Evolutionary conservation across 495 filamentous ascomycete species (phyloP), one percentile per base, ranked within the genome.

Genomic region (Apodospora peruviana): DNA sequence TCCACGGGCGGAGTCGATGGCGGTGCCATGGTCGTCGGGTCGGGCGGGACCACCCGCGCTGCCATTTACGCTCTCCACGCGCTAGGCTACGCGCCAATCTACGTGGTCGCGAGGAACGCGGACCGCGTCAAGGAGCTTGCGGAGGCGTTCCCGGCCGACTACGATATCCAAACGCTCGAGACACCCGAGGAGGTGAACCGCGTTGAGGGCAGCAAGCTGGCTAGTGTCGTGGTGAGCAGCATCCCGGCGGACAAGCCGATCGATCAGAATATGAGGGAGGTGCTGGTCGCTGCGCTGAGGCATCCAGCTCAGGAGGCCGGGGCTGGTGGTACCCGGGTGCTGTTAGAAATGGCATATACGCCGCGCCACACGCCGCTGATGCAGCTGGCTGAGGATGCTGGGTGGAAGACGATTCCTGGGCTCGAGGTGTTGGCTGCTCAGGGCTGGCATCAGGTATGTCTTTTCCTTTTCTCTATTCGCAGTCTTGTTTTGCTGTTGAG

Each of bases 261-360:
- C 53, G 90, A 96, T 46, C 52, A 72, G 4, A 67, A 64, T 25
- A 82, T 95, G 75, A 73, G 79, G 19, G 85, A 84, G 57, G 75
- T 86, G 9, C 68, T 97, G 14, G 69, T 69, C 2, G 73, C 75
- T 39, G 55, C 87, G 9, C 77, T 99, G 34, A 47, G 49, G 19
- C 52, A 53, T 41, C 51, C 75, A 77, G 50, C 71, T 77, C 50
- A 60, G 70, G 29, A 41, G 16, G 72, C 72, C 53, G 56, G 60
- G 11, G 60, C 57, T 1, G 63, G 73, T 25, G 61, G 62, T 9
- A 61, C 65, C 36, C 75, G 77, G 24, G 82, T 95, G 24, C 69
- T 96, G 47, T 69, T 96, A 1, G 93, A 99, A 72, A 96, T 99
- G 93, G 91, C 93, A 3, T 99, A 99, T 66, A 95, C 86, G 64